A percentile compares a stretch with the other conserved stretches of the same genome.
Evolutionary conservation across 2,329 filamentous ascomycete species (phyloP).

Genomic region (Leptodontidium sp.): DNA sequence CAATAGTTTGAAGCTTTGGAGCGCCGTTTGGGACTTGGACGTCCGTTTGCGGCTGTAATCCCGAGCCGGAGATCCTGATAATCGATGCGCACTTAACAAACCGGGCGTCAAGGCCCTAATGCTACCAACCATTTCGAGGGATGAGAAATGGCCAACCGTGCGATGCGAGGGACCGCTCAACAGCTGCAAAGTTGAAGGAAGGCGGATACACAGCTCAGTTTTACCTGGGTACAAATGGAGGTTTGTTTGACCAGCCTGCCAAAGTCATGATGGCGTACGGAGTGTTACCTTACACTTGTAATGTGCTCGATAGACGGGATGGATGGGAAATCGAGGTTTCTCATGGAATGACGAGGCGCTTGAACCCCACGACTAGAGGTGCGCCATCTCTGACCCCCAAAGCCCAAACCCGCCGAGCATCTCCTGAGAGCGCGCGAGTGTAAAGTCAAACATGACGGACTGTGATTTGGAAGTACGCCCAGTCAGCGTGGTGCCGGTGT

Average conservation of each 20-base stretch:
- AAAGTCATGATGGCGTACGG: not conserved
- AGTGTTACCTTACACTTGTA: not conserved
- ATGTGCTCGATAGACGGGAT: conserved; percentile 22
- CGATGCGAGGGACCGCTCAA: conserved; percentile 31
- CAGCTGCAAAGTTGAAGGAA: conserved; percentile 20
- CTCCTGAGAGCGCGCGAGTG: conserved; percentile 25
- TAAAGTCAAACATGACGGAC: conserved; percentile 24
- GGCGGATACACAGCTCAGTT: not conserved
- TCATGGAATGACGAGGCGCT: conserved; percentile 22
- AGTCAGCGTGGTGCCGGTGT: conserved; percentile 11
- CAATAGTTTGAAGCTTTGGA: conserved; percentile 13
- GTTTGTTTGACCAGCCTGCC: conserved; percentile 5
- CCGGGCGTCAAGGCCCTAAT: conserved; percentile 19
- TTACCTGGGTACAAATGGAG: not conserved
- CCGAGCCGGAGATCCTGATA: not conserved
- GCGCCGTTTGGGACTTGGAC: not conserved
- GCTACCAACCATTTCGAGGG: conserved; percentile 18
- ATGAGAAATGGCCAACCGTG: conserved; percentile 2
- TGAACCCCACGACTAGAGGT: conserved; percentile 16
- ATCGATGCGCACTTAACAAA: not conserved
- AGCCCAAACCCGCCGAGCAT: conserved; percentile 3
- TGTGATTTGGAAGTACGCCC: conserved; percentile 14
- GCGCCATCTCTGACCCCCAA: not conserved
- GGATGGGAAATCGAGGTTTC: conserved; percentile 13
- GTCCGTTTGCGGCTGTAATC: conserved; percentile 13